Evolutionary conservation across 495 filamentous ascomycete genomes (phyloP).

Genomic region (Trichoderma orchidacearum): DNA sequence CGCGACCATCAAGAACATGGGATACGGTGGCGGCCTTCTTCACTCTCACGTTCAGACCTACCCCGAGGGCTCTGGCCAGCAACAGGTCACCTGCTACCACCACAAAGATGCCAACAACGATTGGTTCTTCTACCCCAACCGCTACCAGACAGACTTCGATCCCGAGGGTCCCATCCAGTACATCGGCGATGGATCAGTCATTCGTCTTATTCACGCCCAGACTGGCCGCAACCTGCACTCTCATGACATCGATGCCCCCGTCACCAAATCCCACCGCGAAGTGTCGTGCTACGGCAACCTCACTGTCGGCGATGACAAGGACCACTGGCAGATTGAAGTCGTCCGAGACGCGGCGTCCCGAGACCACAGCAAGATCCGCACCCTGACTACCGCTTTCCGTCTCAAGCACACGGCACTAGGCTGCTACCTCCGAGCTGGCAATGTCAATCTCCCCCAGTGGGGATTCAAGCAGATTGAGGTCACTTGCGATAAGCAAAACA

Average conservation of each 20-base stretch:
- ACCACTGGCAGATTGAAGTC: slow-evolving; percentile 93
- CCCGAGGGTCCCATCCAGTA: slow-evolving; percentile 46
- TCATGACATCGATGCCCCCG: slow-evolving; percentile 73
- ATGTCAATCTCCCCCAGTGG: slow-evolving; percentile 95
- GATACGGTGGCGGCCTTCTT: slow-evolving; percentile 92
- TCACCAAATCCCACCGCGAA: slow-evolving; percentile 81
- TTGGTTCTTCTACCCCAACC: slow-evolving; percentile 97
- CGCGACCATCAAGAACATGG: slow-evolving; percentile 97
- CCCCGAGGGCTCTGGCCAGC: slow-evolving; percentile 85
- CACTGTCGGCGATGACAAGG: slow-evolving; percentile 95
- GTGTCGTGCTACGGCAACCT: slow-evolving; percentile 94
- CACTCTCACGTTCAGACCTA: slow-evolving; percentile 94
- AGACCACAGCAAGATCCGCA: slow-evolving; percentile 77
- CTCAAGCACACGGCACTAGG: slow-evolving; percentile 71
- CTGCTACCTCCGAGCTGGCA: slow-evolving; percentile 91
- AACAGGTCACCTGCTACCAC: slow-evolving; percentile 97
- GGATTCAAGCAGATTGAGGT: slow-evolving; percentile 99
- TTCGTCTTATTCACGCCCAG: slow-evolving; percentile 88
- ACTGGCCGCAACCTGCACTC: slow-evolving; percentile 96
- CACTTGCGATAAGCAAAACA: slow-evolving; percentile 88
- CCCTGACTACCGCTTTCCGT: slow-evolving; percentile 86
- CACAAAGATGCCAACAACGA: slow-evolving; percentile 99
- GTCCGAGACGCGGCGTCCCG: slow-evolving; percentile 76
- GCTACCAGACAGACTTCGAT: slow-evolving; percentile 58
- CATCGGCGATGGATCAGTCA: slow-evolving; percentile 60